Evolutionary conservation across 164 flowering plant species (phyloP).

Genomic region (Litsea cubeba): DNA sequence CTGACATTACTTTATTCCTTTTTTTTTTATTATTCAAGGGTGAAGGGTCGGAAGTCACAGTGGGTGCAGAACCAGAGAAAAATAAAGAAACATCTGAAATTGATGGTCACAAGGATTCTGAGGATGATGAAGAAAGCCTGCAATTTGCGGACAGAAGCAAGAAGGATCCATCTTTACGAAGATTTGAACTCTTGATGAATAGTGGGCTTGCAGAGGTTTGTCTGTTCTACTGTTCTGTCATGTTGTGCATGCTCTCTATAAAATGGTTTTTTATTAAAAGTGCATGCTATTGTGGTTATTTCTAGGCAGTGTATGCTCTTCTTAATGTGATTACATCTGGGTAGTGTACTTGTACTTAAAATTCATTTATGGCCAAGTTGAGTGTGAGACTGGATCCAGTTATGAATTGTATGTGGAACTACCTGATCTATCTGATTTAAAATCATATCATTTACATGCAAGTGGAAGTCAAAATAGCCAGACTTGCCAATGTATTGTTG

Average conservation of each 20-base stretch:
- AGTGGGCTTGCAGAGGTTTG: conserved; percentile 96
- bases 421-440: too few relatives aligned
- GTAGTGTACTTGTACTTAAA: too few relatives aligned
- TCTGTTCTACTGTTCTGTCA: conserved; percentile 1
- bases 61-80: conserved; percentile 14
- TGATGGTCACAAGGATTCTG: conserved; percentile 24
- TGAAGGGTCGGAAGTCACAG: conserved; percentile 26
- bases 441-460: background rate
- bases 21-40: conserved; percentile 17
- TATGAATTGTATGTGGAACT: too few relatives aligned
- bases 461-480: background rate
- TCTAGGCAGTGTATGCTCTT: too few relatives aligned
- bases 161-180: conserved; percentile 73
- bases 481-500: background rate
- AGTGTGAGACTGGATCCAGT: background rate
- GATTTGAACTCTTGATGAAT: conserved; percentile 67
- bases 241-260: background rate
- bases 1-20: too few relatives aligned
- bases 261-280: background rate
- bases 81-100: conserved; percentile 17
- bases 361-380: background rate
- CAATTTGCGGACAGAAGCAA: conserved; percentile 57
- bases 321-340: too few relatives aligned
- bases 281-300: background rate
- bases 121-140: conserved; percentile 20